Base-by-base conservation (phyloP, 768 basidiomycete genomes). In the Russula sp. region DNA sequence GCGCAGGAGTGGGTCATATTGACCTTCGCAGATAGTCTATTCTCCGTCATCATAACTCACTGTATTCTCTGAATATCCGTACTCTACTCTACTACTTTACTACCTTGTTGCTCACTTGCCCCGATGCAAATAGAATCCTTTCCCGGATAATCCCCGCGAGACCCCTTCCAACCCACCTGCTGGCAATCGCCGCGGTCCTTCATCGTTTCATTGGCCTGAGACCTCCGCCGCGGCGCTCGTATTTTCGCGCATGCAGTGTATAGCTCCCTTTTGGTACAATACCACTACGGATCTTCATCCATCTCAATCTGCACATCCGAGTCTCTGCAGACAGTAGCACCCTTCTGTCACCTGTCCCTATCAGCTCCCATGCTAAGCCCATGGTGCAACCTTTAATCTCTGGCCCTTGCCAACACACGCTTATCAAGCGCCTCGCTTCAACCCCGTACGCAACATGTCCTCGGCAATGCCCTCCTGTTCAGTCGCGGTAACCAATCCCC, bases 111-210 rank as follows among this genome's bases (percentile, higher is more conserved):
- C 26, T 46, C 46, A 22, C 22, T 49, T 22, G 24, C 24, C 16
- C 8, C 22, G 36, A 22, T 34, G 26, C n/a, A 5, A 28, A 60
- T 38, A 36, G 26, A 40, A 51, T 42, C 10, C 32, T 28, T 20
- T 8, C 53, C 63, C 63, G 63, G 52, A 64, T 59, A 64, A 64
- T 59, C 44, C 52, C 63, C 63, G 52, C 44, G 28, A 56, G 20
- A 26, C 46, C 54, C 42, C 56, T 49, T 40, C 57, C 24, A 56
- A 32, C 57, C 32, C 30, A 24, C 32, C 16, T 34, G 26, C 24
- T 60, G 46, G 53, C 63, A 64, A 64, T 60, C 63, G 34, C 63
- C 63, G 63, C 63, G 24, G 46, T 50, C 53, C 53, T 53, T 20
- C 63, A 53, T 60, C 8, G 1, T 13, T 13, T 22, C 46, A 24